phyloP scores from a whole-genome alignment of 2,329 filamentous ascomycete genomes.

The Lecanicillium sp. region DNA sequence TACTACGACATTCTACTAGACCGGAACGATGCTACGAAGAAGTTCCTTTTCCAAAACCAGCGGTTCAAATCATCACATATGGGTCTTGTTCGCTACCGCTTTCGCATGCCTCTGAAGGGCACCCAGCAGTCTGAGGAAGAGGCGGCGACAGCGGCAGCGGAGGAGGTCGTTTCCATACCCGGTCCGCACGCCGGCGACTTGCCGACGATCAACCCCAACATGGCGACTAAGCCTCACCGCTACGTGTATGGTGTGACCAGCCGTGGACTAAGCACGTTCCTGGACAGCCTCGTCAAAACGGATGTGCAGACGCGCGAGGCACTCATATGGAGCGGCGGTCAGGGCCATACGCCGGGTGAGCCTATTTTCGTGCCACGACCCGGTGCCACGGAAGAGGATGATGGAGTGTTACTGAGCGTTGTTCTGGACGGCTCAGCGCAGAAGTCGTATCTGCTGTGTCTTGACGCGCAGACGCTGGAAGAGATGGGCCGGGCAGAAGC shows the following conservation, averaged over 20 bases:
- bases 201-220: conserved; percentile 56
- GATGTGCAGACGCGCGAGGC: conserved; percentile 47
- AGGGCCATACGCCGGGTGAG: conserved; percentile 60
- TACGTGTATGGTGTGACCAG: conserved; percentile 53
- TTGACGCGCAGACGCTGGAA: conserved; percentile 54
- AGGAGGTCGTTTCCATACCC: conserved; percentile 37
- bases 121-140: conserved; percentile 5
- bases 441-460: conserved; percentile 57
- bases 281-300: conserved; percentile 59
- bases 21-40: conserved; percentile 35
- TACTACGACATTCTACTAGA: conserved; percentile 63
- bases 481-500: conserved; percentile 59
- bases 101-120: conserved; percentile 23
- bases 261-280: conserved; percentile 50
- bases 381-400: conserved; percentile 46
- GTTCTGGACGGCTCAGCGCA: conserved; percentile 54
- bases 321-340: conserved; percentile 47
- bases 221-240: conserved; percentile 43
- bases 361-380: conserved; percentile 54
- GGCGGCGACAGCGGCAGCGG: conserved; percentile 14
- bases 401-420: conserved; percentile 53
- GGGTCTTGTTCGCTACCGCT: conserved; percentile 35
- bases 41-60: conserved; percentile 33
- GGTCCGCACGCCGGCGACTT: conserved; percentile 53
- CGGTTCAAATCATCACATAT: conserved; percentile 27